A percentile compares a stretch with the other conserved stretches of the same genome.
phyloP scores from a whole-genome alignment of 176 grass and related monocot genomes.

The Oropetium thomaeum region DNA sequence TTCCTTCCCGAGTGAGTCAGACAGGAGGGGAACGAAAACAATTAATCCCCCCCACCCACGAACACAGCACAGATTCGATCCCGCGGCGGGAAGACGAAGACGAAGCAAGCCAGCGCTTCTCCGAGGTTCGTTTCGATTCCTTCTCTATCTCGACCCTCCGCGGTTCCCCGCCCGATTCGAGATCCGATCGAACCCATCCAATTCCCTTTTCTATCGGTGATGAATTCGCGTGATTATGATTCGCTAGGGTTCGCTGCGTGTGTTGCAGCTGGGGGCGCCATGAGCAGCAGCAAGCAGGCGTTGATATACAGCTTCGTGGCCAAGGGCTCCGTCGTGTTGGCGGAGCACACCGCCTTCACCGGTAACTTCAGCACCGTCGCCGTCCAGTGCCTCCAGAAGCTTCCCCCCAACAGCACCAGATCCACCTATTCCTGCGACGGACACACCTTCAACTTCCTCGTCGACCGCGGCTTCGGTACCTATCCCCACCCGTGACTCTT shows the following conservation, averaged over 20 bases:
- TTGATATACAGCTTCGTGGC: slow-evolving; percentile 96
- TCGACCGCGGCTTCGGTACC: slow-evolving; percentile 75
- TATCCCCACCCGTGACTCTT: background rate
- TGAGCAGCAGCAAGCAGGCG: slow-evolving; percentile 65
- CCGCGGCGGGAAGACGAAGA: slow-evolving; percentile 3
- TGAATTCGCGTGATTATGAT: slow-evolving; percentile 15
- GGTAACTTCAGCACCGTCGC: slow-evolving; percentile 97
- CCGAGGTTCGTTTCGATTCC: slow-evolving; percentile 19
- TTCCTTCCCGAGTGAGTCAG: background rate
- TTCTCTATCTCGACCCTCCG: background rate
- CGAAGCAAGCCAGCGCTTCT: slow-evolving; percentile 6
- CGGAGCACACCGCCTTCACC: slow-evolving; percentile 87
- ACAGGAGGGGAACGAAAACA: no score
- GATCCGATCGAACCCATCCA: slow-evolving; percentile 5
- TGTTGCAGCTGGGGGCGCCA: no score
- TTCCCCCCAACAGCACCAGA: slow-evolving; percentile 67
- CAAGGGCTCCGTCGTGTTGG: slow-evolving; percentile 83
- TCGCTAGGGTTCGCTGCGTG: slow-evolving; percentile 38
- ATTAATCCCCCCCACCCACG: background rate
- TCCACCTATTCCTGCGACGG: slow-evolving; percentile 97
- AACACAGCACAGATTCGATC: background rate
- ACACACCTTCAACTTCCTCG: slow-evolving; percentile 92
- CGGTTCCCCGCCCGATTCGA: background rate
- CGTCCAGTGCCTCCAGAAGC: slow-evolving; percentile 91
- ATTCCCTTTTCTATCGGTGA: background rate